Percentiles rank a stretch among this genome's conserved stretches.
Evolutionary conservation across 192 early-diverging fungal genomes (phyloP).

Genomic region (Umbelopsis sp.): DNA sequence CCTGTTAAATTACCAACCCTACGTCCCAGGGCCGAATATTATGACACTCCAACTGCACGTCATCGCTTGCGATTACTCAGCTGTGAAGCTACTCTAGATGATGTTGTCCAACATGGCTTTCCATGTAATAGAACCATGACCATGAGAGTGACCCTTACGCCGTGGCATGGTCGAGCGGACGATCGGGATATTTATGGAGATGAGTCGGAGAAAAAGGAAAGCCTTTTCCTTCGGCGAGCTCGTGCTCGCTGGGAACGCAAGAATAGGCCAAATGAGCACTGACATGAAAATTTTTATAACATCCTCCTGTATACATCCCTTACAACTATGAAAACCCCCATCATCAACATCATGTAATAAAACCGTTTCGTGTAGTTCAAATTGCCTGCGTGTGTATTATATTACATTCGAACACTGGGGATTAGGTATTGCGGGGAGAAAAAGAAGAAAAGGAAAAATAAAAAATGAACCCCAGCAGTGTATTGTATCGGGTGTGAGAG

Average conservation of each 20-base stretch:
- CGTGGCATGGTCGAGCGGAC: slow-evolving; percentile 16
- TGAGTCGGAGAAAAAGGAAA: slow-evolving; percentile 7
- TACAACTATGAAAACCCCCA: too few species aligned
- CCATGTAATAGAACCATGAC: slow-evolving; percentile 17
- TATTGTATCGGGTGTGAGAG: not conserved
- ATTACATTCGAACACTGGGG: not conserved
- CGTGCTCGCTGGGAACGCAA: slow-evolving; percentile 16
- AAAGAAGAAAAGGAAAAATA: not conserved
- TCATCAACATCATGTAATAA: too few species aligned
- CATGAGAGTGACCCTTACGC: slow-evolving; percentile 13
- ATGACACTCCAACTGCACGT: slow-evolving; percentile 3
- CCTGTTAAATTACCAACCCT: not conserved
- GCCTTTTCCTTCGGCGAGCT: slow-evolving; percentile 9
- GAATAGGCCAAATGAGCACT: not conserved
- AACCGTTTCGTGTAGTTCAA: too few species aligned
- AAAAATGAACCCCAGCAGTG: not conserved
- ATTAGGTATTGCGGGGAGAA: not conserved
- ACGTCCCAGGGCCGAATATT: slow-evolving; percentile 9
- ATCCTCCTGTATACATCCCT: too few species aligned
- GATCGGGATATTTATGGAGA: slow-evolving; percentile 15
- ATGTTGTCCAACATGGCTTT: slow-evolving; percentile 16
- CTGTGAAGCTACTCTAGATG: slow-evolving; percentile 9
- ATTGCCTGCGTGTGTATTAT: too few species aligned
- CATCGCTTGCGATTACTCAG: not conserved
- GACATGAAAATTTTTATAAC: not conserved